Evolutionary conservation across 176 grass and related monocot genomes (phyloP).

Genomic region (Ananas comosus): DNA sequence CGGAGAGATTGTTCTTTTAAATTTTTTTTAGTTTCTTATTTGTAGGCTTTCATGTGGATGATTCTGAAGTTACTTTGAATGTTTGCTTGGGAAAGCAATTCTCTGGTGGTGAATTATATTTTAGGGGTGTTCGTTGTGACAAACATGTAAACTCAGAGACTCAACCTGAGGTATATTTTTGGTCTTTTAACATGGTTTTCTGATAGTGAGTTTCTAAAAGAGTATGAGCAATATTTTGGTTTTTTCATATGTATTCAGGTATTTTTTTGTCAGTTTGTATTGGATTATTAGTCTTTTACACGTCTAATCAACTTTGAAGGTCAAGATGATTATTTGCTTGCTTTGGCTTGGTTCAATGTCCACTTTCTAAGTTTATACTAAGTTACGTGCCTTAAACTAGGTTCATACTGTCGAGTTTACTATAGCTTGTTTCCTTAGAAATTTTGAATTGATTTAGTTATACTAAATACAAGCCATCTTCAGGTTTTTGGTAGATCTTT

Average conservation of each 20-base stretch:
- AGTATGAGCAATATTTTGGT: neutral
- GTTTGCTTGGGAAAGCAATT: slow-evolving; percentile 96
- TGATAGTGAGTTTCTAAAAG: neutral
- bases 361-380: too few relatives aligned
- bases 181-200: neutral
- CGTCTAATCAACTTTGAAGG: too few relatives aligned
- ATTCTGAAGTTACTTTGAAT: slow-evolving; percentile 96
- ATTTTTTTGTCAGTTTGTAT: neutral
- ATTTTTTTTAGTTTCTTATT: neutral
- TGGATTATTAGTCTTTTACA: neutral
- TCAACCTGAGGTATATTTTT: slow-evolving; percentile 53
- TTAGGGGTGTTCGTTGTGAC: slow-evolving; percentile 84
- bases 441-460: too few relatives aligned
- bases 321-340: too few relatives aligned
- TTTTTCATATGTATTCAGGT: neutral
- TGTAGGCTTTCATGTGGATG: slow-evolving; percentile 97
- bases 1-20: neutral
- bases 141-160: slow-evolving; percentile 95
- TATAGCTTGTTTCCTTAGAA: too few relatives aligned
- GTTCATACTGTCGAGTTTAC: too few relatives aligned
- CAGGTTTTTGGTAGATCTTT: too few relatives aligned
- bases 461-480: too few relatives aligned
- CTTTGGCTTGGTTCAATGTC: too few relatives aligned
- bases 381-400: too few relatives aligned
- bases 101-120: slow-evolving; percentile 90